phyloP scores from a whole-genome alignment of 2,329 filamentous ascomycete species.

The Paecilomyces sp. region DNA sequence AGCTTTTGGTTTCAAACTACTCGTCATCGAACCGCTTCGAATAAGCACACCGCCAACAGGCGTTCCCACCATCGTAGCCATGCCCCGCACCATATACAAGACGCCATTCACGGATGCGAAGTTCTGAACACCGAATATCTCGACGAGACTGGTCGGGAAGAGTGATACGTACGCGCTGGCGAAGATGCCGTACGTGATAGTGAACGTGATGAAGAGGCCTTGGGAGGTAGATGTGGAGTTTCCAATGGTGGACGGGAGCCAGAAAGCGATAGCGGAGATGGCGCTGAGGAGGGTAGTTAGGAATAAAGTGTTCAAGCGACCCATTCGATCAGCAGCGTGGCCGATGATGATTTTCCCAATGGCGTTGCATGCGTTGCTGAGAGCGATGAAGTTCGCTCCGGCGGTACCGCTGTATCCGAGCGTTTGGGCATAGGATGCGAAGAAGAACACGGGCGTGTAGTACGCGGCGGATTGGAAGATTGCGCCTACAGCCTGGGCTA shows the following conservation, averaged over 20 bases:
- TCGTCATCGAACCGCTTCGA: not conserved
- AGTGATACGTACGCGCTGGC: conserved; percentile 34
- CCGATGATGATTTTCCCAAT: conserved; percentile 33
- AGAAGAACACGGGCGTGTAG: conserved; percentile 33
- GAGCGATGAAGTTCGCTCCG: conserved; percentile 33
- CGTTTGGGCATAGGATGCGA: conserved; percentile 33
- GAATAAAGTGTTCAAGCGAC: conserved; percentile 34
- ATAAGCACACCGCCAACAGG: conserved; percentile 14
- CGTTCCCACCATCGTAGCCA: conserved; percentile 31
- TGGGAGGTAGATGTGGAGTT: conserved; percentile 8
- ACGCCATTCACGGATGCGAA: conserved; percentile 32
- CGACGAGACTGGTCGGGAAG: conserved; percentile 30
- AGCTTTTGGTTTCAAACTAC: not conserved
- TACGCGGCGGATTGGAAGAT: conserved; percentile 35
- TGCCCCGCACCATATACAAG: conserved; percentile 31
- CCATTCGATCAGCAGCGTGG: conserved; percentile 30
- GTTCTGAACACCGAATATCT: conserved; percentile 30
- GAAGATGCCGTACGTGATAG: conserved; percentile 28
- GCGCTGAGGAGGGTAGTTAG: conserved; percentile 24
- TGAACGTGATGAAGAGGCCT: conserved; percentile 25
- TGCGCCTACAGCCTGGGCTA: conserved; percentile 28
- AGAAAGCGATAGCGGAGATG: conserved; percentile 19
- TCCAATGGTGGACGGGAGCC: conserved; percentile 16
- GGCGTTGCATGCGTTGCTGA: conserved; percentile 36
- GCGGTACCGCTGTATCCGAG: conserved; percentile 29